A percentile compares a stretch with the other conserved stretches of the same genome.
Conservation (phyloP, 352 stramenopile genomes). For the Pythium aphanidermatum region DNA sequence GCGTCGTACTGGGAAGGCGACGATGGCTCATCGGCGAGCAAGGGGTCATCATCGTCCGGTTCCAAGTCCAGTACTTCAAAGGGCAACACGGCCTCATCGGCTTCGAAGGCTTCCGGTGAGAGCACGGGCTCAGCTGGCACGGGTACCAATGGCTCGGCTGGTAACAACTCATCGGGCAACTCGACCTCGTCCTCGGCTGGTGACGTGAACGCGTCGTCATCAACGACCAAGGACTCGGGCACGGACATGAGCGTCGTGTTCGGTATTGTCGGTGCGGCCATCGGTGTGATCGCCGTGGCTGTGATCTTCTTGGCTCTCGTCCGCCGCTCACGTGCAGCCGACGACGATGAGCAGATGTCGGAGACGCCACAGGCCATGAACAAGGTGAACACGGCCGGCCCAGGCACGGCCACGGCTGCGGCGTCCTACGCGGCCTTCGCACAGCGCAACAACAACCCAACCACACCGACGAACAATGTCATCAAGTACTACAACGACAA, state of each 20-base stretch:
- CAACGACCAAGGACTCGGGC: constrained; percentile 9
- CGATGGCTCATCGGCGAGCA: constrained; percentile 1
- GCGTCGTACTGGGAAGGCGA: constrained; percentile 4
- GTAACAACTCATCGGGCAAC: neutral
- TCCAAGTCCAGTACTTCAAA: constrained; percentile 15
- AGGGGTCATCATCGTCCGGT: constrained; percentile 13
- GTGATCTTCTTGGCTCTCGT: constrained; percentile 76
- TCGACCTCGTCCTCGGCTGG: constrained; percentile 1
- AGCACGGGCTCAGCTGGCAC: constrained; percentile 1
- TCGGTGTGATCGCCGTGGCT: constrained; percentile 71
- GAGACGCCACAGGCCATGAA: constrained; percentile 4
- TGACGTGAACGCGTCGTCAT: neutral
- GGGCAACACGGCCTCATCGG: neutral
- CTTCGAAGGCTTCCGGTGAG: no score
- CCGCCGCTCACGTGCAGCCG: constrained; percentile 55
- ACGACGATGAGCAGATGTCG: constrained; percentile 51
- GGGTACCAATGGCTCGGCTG: constrained; percentile 1
- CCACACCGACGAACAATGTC: constrained; percentile 18
- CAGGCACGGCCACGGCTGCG: constrained; percentile 13
- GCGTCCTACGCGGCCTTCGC: constrained; percentile 17
- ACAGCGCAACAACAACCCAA: constrained; percentile 15
- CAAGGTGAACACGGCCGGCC: constrained; percentile 5
- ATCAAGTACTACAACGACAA: constrained; percentile 25
- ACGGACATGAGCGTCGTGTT: constrained; percentile 74
- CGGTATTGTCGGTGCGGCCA: constrained; percentile 65